phyloP scores from a whole-genome alignment of 495 filamentous ascomycete species.

The Penicillium alfredii region DNA sequence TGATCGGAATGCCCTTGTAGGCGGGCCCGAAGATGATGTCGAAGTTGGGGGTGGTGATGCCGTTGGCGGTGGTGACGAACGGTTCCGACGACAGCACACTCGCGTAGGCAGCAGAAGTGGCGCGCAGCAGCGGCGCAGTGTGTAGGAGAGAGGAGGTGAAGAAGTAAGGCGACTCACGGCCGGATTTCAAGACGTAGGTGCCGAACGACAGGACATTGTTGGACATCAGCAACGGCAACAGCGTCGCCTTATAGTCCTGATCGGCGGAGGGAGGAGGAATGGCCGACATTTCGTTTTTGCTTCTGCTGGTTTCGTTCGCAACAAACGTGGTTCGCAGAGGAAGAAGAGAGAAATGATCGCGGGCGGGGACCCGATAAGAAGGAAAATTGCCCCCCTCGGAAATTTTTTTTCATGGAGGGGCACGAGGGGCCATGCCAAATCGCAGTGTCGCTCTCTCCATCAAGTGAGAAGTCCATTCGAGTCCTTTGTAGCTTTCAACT shows the following conservation, averaged over 20 bases:
- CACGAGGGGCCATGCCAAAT: constrained; percentile 8
- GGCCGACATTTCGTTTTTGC: constrained; percentile 16
- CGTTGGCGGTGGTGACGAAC: constrained; percentile 33
- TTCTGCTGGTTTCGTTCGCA: no score
- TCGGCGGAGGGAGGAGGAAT: constrained; percentile 24
- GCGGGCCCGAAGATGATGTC: constrained; percentile 63
- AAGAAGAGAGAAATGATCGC: no score
- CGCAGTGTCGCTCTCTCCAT: background rate
- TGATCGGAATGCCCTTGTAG: constrained; percentile 92
- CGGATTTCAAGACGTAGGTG: constrained; percentile 83
- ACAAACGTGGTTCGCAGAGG: no score
- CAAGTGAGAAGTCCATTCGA: no score
- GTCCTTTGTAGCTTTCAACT: no score
- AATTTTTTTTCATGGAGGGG: constrained; percentile 14
- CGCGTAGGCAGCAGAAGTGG: constrained; percentile 75
- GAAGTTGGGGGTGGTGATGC: constrained; percentile 28
- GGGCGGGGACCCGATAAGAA: constrained; percentile 9
- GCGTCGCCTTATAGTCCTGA: constrained; percentile 55
- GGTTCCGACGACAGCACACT: constrained; percentile 53
- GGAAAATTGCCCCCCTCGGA: constrained; percentile 18
- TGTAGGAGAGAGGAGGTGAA: constrained; percentile 91
- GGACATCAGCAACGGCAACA: constrained; percentile 65
- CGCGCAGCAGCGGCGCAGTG: constrained; percentile 62
- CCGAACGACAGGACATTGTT: constrained; percentile 83
- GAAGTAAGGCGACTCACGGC: constrained; percentile 94